Evolutionary conservation across 208 protist genomes (phyloP).

Genomic region (Leishmania amazonensis): DNA sequence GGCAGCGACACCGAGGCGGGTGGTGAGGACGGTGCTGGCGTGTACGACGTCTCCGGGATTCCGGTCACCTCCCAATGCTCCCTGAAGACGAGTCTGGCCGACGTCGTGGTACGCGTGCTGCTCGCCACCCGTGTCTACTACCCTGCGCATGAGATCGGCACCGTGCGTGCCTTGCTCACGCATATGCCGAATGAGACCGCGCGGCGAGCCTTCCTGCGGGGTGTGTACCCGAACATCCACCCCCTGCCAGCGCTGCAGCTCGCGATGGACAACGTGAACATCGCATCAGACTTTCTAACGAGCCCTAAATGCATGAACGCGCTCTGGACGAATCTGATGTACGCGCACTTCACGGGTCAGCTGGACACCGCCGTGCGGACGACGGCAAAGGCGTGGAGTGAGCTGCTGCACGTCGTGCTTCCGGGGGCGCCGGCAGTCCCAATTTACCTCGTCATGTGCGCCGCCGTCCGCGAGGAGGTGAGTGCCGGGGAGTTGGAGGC

Average conservation of each 20-base stretch:
- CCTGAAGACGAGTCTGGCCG: constrained; percentile 26
- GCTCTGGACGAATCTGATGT: constrained; percentile 84
- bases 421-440: constrained; percentile 67
- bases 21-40: background rate
- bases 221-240: constrained; percentile 79
- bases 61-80: constrained; percentile 1
- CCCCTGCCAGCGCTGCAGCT: constrained; percentile 70
- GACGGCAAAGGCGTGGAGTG: constrained; percentile 56
- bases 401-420: constrained; percentile 65
- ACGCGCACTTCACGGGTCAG: constrained; percentile 61
- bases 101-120: constrained; percentile 36
- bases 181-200: constrained; percentile 42
- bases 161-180: constrained; percentile 48
- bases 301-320: constrained; percentile 59
- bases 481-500: background rate
- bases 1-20: background rate
- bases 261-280: constrained; percentile 50
- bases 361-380: constrained; percentile 52
- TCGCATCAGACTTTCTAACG: constrained; percentile 49
- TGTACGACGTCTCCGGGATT: constrained; percentile 2
- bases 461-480: constrained; percentile 4
- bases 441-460: constrained; percentile 63
- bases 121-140: constrained; percentile 78
- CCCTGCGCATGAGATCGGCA: constrained; percentile 53
- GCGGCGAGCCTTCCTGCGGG: constrained; percentile 49